Evolutionary conservation across 306 rosid species (phyloP).

Genomic region (Sicyos baderoa): DNA sequence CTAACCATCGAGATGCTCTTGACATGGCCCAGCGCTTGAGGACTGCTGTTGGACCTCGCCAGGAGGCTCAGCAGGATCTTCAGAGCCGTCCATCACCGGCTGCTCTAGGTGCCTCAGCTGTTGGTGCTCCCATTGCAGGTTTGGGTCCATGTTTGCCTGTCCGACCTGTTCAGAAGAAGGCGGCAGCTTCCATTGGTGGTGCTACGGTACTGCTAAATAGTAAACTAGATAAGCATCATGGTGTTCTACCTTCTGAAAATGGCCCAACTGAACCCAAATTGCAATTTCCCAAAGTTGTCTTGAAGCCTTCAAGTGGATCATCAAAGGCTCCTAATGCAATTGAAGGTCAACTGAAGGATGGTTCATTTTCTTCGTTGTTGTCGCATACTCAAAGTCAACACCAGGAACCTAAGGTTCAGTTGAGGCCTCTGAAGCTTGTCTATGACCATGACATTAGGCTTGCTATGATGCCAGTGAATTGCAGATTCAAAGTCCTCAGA

Average conservation of each 20-base stretch:
- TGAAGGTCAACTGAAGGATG: constrained; percentile 41
- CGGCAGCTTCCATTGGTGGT: constrained; percentile 27
- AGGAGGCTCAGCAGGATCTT: constrained; percentile 86
- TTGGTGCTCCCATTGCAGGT: constrained; percentile 86
- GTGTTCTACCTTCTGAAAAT: constrained; percentile 43
- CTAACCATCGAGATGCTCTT: constrained; percentile 63
- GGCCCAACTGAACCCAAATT: constrained; percentile 39
- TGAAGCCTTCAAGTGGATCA: constrained; percentile 62
- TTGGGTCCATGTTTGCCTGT: constrained; percentile 78
- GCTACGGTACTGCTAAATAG: constrained; percentile 28
- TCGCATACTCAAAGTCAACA: constrained; percentile 24
- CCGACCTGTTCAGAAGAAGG: constrained; percentile 62
- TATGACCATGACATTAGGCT: constrained; percentile 94
- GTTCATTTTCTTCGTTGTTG: constrained; percentile 23
- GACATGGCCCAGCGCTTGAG: constrained; percentile 73
- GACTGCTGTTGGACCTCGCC: constrained; percentile 66
- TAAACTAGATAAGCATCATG: constrained; percentile 53
- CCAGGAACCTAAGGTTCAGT: constrained; percentile 32
- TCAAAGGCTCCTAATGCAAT: constrained; percentile 27
- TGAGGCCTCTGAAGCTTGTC: constrained; percentile 64
- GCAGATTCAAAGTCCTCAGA: constrained; percentile 49
- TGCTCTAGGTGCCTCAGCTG: constrained; percentile 94
- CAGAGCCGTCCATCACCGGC: constrained; percentile 99
- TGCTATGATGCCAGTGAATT: constrained; percentile 63
- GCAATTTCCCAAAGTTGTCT: constrained; percentile 47